Evolutionary conservation across 2,329 filamentous ascomycete species (phyloP), one percentile per base, ranked within the genome.

Genomic region (Xylariaceae sp.): DNA sequence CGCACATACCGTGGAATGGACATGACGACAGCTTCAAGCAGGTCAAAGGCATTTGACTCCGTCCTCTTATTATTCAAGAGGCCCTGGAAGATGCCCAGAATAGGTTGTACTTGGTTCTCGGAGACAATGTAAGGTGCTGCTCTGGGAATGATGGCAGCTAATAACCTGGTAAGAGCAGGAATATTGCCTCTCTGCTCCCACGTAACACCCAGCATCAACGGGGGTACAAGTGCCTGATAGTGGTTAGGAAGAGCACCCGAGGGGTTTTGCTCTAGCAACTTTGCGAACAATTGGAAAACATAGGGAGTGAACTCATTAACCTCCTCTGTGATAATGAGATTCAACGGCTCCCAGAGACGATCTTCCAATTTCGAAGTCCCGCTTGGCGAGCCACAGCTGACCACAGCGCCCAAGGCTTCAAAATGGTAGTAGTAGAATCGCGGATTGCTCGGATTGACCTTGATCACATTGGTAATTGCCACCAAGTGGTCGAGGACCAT

Each of bases 341-440:
- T 86, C 68, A 97, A 94, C 1, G 92, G 89, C 48, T 84, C 78
- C 77, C 94, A 97, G 2, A 99, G 78, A 51, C 85, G 84, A 54
- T 86, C 80, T 66, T 97, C 90, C 46, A 97, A 81, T 62, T 88
- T 84, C 28, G 83, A 80, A 10, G 89, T 83, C 59, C 89, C 83
- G 3, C 79, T 77, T 2, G 72, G 55, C 74, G 87, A 66, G 78
- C 89, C 73, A 79, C 86, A 78, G 80, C 90, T 84, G 50, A 97
- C 89, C 44, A 99, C 79, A 14, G 94, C 93, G 33, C 94, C 94
- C 42, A 99, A 76, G 3, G 90, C 89, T 74, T 99, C 94, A 58
- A 99, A 99, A 69, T 96, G 90, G 71, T 93, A 99, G 76, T 99
- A 99, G 74, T 97, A 97, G 75, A 99, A 99, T 12, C 90, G 84